These are phyloP conservation scores for Rhododendron henanense DNA, from an alignment of 148 eudicot species.

Conservation along the genomic window DNA sequence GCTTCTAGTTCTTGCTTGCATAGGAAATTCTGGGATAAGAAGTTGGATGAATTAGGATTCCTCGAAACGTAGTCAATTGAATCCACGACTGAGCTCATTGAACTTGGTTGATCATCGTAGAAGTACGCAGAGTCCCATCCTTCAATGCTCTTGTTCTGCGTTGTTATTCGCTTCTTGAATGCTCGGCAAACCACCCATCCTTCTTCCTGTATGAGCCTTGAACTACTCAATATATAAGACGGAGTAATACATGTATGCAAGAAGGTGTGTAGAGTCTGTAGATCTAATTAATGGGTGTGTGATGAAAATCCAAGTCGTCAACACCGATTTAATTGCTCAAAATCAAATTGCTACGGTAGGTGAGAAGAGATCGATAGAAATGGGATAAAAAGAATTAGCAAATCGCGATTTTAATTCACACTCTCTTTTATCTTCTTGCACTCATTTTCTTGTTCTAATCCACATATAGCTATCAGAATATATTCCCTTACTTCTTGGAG, in stretches of 20 bases:
- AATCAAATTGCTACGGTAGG: too few relatives aligned
- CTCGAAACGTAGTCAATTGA: constrained; percentile 33
- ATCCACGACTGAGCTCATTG: constrained; percentile 39
- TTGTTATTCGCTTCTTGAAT: constrained; percentile 42
- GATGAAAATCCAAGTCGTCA: too few relatives aligned
- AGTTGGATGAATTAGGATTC: constrained; percentile 19
- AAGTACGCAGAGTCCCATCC: constrained; percentile 36
- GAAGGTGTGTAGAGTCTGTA: not conserved
- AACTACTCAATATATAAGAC: not conserved
- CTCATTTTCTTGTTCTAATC: not conserved
- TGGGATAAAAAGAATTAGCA: too few relatives aligned
- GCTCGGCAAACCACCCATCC: constrained; percentile 69
- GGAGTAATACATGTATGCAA: not conserved
- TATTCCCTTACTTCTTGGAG: not conserved
- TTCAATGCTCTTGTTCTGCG: constrained; percentile 26
- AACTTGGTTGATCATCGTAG: constrained; percentile 33
- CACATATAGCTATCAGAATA: not conserved
- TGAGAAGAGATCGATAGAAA: too few relatives aligned
- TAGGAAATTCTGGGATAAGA: constrained; percentile 30
- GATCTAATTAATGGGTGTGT: too few relatives aligned
- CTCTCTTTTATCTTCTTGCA: not conserved
- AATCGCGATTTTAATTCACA: not conserved
- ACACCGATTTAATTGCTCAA: too few relatives aligned
- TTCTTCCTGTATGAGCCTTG: constrained; percentile 39
- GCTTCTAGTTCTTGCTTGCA: constrained; percentile 73